Conservation (phyloP, 1,284 basidiomycete species). For the Uromyces viciae-fabae region DNA sequence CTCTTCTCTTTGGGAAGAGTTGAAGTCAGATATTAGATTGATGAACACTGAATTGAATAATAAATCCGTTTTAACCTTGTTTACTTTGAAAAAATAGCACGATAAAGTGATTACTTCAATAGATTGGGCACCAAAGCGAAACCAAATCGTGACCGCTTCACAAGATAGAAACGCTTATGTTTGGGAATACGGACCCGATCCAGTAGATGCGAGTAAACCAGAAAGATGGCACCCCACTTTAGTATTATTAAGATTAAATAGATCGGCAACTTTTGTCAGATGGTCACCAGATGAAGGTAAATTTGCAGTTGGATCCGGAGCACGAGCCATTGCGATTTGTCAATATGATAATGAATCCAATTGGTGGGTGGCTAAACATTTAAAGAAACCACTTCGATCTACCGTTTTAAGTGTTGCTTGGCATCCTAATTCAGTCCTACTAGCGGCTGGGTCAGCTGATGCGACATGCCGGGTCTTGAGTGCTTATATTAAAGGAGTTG, state of each 20-base stretch:
- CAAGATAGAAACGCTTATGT: slow-evolving; percentile 99
- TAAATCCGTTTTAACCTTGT: slow-evolving; percentile 24
- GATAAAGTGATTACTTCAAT: slow-evolving; percentile 98
- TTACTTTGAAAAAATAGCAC: slow-evolving; percentile 63
- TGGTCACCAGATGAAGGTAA: slow-evolving; percentile 99
- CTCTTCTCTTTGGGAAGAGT: background rate
- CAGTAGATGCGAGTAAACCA: slow-evolving; percentile 67
- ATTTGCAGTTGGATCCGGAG: slow-evolving; percentile 96
- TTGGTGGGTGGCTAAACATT: slow-evolving; percentile 97
- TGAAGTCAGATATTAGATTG: background rate
- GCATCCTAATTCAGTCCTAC: slow-evolving; percentile 95
- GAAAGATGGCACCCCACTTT: slow-evolving; percentile 90
- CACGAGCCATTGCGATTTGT: slow-evolving; percentile 86
- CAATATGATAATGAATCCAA: slow-evolving; percentile 95
- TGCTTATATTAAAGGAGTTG: slow-evolving; percentile 98
- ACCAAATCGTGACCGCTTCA: slow-evolving; percentile 95
- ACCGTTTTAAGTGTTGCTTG: slow-evolving; percentile 92
- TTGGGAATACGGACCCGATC: slow-evolving; percentile 71
- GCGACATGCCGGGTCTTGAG: slow-evolving; percentile 97
- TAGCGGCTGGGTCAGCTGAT: slow-evolving; percentile 90
- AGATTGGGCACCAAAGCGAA: slow-evolving; percentile 95
- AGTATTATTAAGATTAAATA: slow-evolving; percentile 89
- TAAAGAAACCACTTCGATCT: slow-evolving; percentile 93
- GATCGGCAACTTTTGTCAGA: slow-evolving; percentile 88
- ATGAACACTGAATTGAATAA: background rate